Evolutionary conservation across 2,329 filamentous ascomycete species (phyloP), one percentile per base, ranked within the genome.

Genomic region (Verticillium longisporum): DNA sequence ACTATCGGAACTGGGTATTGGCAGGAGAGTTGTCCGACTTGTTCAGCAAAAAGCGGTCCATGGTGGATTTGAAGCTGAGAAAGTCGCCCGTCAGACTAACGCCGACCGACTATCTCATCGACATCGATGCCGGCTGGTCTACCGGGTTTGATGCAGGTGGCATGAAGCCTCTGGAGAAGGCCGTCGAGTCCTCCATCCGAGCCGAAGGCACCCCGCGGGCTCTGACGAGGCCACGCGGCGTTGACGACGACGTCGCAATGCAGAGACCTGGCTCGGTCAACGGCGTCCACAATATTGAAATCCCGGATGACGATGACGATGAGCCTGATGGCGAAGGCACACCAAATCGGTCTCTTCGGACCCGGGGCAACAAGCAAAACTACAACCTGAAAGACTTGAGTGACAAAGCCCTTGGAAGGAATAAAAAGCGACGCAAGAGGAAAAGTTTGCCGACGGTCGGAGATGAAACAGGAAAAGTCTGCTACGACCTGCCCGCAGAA

Each of bases 321-420:
- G 77, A 78, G 9, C 64, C 68, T 6, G 76, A 80, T 26, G 78
- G 78, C 31, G 80, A 82, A 18, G 72, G 76, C 14, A 85, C 82
- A 2, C 82, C 82, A 0, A 82, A 76, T 59, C 78, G 83, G 61
- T 79, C 80, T 1, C 70, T 84, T 18, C 77, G 83, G 54, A 72
- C 74, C 15, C 77, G 83, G 59, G 74, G 74, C 53, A 79, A 78
- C 61, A 80, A 81, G 62, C n/a, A 50, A n/a, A 77, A 78, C 21
- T 88, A 88, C 68, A 88, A 88, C 64, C 70, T 87, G 41, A 87
- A 85, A 68, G 74, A 80, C 13, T 72, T 87, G 15, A 86, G 80
- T 69, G 82, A 84, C 66, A 81, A 83, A 66, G 82, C 83, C 6
- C 78, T 83, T 58, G 83, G 83, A 4, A 82, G 77, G 65, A 79